phyloP scores from a whole-genome alignment of 2,329 filamentous ascomycete species.

The Fusarium praegraminearum region DNA sequence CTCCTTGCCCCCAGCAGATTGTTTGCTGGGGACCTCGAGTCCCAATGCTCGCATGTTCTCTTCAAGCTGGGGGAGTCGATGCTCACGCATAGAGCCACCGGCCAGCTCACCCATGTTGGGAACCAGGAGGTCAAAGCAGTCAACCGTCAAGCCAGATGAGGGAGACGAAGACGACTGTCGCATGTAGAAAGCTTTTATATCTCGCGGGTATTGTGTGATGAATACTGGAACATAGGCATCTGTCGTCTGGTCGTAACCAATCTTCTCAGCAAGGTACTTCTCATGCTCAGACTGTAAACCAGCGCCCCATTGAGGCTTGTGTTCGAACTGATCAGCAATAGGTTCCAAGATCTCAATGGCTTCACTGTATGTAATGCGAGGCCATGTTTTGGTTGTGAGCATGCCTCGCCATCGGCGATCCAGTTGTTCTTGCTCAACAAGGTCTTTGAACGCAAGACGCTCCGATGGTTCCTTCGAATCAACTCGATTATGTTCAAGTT shows the following conservation, averaged over 20 bases:
- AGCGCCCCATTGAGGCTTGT: constrained; percentile 75
- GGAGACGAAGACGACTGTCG: constrained; percentile 52
- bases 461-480: constrained; percentile 56
- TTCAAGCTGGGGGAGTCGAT: constrained; percentile 75
- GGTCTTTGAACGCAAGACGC: constrained; percentile 57
- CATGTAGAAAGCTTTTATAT: constrained; percentile 89
- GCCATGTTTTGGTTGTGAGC: constrained; percentile 69
- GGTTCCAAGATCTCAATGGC: constrained; percentile 77
- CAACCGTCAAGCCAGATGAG: constrained; percentile 69
- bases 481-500: constrained; percentile 56
- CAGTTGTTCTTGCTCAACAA: constrained; percentile 62
- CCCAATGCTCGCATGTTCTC: constrained; percentile 78
- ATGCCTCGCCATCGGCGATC: constrained; percentile 79
- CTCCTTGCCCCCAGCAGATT: constrained; percentile 44
- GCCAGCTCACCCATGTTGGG: constrained; percentile 88
- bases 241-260: constrained; percentile 65
- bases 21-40: constrained; percentile 60
- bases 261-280: constrained; percentile 78
- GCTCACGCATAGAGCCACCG: constrained; percentile 90
- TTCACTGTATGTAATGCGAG: constrained; percentile 83
- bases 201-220: constrained; percentile 90
- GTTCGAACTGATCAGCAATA: constrained; percentile 72
- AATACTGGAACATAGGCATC: constrained; percentile 77
- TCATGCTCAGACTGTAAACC: constrained; percentile 94
- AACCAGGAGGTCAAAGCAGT: constrained; percentile 91